A percentile compares a stretch with the other conserved stretches of the same genome.
Evolutionary conservation across 2,329 filamentous ascomycete genomes (phyloP).

Genomic region (Aspergillus ochraceus): DNA sequence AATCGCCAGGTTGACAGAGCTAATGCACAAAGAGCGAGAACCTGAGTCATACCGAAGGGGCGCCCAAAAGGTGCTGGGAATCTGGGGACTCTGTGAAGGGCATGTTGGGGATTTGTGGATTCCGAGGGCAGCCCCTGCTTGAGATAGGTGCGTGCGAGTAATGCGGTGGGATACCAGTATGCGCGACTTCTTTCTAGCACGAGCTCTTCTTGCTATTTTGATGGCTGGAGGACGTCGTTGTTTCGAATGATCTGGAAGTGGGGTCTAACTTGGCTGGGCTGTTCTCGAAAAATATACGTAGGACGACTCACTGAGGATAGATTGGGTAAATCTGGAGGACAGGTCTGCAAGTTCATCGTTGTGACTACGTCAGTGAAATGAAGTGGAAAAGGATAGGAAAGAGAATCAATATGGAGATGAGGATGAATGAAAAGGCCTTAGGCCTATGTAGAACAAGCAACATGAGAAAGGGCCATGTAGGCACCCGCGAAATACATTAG

Average conservation of each 20-base stretch:
- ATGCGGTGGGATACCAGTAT: conserved; percentile 16
- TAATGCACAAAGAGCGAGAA: conserved; percentile 3
- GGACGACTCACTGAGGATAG: no score
- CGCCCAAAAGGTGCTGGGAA: neutral
- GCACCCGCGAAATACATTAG: no score
- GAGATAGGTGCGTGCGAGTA: conserved; percentile 2
- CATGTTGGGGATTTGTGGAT: conserved; percentile 9
- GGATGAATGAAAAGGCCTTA: no score
- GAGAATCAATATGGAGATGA: no score
- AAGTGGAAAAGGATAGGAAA: no score
- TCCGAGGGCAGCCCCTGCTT: conserved; percentile 5
- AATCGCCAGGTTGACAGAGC: conserved; percentile 13
- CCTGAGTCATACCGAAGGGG: conserved; percentile 2
- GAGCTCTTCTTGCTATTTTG: neutral
- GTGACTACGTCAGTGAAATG: no score
- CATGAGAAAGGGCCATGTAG: no score
- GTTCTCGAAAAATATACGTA: no score
- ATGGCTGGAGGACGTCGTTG: neutral
- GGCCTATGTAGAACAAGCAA: no score
- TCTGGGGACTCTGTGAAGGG: conserved; percentile 13
- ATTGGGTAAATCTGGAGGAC: no score
- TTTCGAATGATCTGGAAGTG: neutral
- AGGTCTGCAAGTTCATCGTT: no score
- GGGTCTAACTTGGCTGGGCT: no score
- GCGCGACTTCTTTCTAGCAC: conserved; percentile 11